Evolutionary conservation across 208 protist species (phyloP).

Genomic region (Leptomonas seymouri): DNA sequence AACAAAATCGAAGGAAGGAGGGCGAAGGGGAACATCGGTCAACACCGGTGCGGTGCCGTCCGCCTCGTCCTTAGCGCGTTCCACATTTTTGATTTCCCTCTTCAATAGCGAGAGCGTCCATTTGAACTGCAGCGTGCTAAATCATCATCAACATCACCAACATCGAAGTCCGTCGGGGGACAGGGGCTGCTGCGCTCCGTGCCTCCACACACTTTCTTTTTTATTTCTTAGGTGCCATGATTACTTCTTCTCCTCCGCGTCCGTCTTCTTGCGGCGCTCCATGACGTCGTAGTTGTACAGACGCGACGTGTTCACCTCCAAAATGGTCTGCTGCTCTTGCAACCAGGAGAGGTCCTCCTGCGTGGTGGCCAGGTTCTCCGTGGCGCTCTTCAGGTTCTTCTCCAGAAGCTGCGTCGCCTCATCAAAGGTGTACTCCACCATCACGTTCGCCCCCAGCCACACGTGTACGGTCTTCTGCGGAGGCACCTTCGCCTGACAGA

Average conservation of each 20-base stretch:
- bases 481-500: slow-evolving; percentile 81
- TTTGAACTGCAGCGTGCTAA: too few relatives aligned
- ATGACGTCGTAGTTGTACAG: slow-evolving; percentile 96
- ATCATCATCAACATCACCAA: too few relatives aligned
- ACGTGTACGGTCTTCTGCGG: slow-evolving; percentile 90
- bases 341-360: slow-evolving; percentile 96
- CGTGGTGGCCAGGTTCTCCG: slow-evolving; percentile 80
- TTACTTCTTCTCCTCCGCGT: slow-evolving; percentile 33
- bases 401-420: slow-evolving; percentile 92
- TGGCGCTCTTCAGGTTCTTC: slow-evolving; percentile 87
- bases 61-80: too few relatives aligned
- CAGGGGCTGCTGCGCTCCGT: too few relatives aligned
- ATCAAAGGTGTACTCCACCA: slow-evolving; percentile 97
- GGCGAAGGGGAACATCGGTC: too few relatives aligned
- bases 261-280: slow-evolving; percentile 65
- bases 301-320: slow-evolving; percentile 95
- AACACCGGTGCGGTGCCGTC: too few relatives aligned
- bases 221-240: not conserved
- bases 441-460: slow-evolving; percentile 96
- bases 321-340: slow-evolving; percentile 96
- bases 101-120: too few relatives aligned
- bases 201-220: not conserved
- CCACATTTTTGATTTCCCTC: too few relatives aligned
- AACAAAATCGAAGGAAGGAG: too few relatives aligned
- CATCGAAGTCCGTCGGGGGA: too few relatives aligned